Evolutionary conservation across 257 asterid species (phyloP).

Genomic region (Phtheirospermum japonicum): DNA sequence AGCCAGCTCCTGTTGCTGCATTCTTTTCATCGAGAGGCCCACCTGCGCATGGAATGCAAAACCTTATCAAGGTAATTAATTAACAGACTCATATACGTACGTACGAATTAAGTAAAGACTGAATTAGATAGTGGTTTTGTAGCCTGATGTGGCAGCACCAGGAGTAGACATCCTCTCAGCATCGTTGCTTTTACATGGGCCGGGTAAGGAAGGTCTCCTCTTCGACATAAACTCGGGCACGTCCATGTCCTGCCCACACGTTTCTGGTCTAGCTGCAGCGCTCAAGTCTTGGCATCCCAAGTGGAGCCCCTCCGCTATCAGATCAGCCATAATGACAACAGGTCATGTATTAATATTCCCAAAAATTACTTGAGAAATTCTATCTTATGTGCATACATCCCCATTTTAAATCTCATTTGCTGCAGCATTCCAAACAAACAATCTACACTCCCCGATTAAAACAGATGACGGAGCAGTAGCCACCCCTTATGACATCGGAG

Average conservation of each 20-base stretch:
- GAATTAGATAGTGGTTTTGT: too few relatives aligned
- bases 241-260: constrained; percentile 86
- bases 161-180: constrained; percentile 51
- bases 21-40: constrained; percentile 37
- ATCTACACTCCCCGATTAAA: constrained; percentile 45
- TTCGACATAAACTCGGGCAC: too few relatives aligned
- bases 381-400: too few relatives aligned
- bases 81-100: too few relatives aligned
- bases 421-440: constrained; percentile 65
- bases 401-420: too few relatives aligned
- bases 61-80: constrained; percentile 78
- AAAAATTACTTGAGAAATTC: too few relatives aligned
- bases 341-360: constrained; percentile 30
- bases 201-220: too few relatives aligned
- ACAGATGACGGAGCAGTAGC: constrained; percentile 49
- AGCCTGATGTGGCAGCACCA: constrained; percentile 66
- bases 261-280: constrained; percentile 61
- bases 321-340: constrained; percentile 81
- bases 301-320: constrained; percentile 64
- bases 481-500: constrained; percentile 48
- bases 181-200: constrained; percentile 66
- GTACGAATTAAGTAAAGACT: too few relatives aligned
- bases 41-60: constrained; percentile 29
- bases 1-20: neutral
- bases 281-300: constrained; percentile 61